Evolutionary conservation across 2,329 filamentous ascomycete genomes (phyloP).

Genomic region (Trichoderma lentiforme): DNA sequence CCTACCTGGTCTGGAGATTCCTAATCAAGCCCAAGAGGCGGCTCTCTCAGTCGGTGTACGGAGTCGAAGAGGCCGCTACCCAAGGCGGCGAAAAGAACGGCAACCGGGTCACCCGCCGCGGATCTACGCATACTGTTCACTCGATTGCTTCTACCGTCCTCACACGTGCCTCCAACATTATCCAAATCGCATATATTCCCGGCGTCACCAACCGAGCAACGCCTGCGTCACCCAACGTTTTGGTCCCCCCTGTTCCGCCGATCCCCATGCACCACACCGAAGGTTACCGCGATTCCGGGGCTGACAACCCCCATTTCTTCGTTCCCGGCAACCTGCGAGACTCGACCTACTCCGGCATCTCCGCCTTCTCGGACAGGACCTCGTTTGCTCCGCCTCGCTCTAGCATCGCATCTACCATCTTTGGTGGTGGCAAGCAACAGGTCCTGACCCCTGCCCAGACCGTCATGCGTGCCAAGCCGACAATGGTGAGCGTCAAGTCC

Average conservation of each 20-base stretch:
- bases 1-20: constrained; percentile 83
- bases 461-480: constrained; percentile 81
- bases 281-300: constrained; percentile 44
- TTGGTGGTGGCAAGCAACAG: constrained; percentile 86
- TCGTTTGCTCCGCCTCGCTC: constrained; percentile 61
- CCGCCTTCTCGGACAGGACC: constrained; percentile 58
- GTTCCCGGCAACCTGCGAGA: constrained; percentile 86
- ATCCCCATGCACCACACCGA: constrained; percentile 68
- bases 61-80: constrained; percentile 50
- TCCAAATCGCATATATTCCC: constrained; percentile 98
- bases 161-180: constrained; percentile 95
- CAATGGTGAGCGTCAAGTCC: constrained; percentile 88
- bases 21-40: constrained; percentile 77
- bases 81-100: constrained; percentile 47
- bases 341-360: constrained; percentile 81
- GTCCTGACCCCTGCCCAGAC: constrained; percentile 81
- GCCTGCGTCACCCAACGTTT: constrained; percentile 73
- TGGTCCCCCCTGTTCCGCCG: constrained; percentile 90
- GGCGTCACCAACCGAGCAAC: constrained; percentile 91
- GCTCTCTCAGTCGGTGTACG: constrained; percentile 51
- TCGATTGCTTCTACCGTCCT: constrained; percentile 95
- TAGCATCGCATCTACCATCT: constrained; percentile 89
- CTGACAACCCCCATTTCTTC: constrained; percentile 86
- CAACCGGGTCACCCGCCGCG: constrained; percentile 49
- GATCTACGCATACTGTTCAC: constrained; percentile 79